Evolutionary conservation across 2,329 filamentous ascomycete species (phyloP).

Genomic region (Xylaria sp.): DNA sequence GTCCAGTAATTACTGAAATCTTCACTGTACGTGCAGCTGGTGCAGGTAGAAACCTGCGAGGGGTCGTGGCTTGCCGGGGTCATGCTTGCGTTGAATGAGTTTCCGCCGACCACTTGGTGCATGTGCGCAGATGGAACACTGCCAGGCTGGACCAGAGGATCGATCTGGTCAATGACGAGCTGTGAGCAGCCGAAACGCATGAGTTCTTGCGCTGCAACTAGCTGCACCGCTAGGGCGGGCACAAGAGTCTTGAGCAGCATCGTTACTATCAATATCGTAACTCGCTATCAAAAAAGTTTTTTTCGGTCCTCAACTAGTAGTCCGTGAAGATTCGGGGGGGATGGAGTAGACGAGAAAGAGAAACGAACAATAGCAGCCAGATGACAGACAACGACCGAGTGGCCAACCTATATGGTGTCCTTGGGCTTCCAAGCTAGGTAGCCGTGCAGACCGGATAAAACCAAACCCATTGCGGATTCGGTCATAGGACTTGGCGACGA

Average conservation of each 20-base stretch:
- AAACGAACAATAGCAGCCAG: constrained; percentile 17
- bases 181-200: constrained; percentile 52
- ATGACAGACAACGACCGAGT: constrained; percentile 16
- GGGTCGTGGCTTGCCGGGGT: constrained; percentile 43
- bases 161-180: constrained; percentile 50
- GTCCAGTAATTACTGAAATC: constrained; percentile 51
- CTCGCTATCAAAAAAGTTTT: constrained; percentile 15
- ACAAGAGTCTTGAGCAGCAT: constrained; percentile 48
- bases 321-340: constrained; percentile 19
- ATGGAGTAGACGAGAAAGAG: constrained; percentile 24
- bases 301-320: constrained; percentile 10
- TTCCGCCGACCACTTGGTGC: constrained; percentile 49
- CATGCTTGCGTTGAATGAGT: constrained; percentile 50
- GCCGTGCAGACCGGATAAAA: constrained; percentile 44
- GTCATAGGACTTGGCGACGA: constrained; percentile 38
- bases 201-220: constrained; percentile 49
- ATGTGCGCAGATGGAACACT: constrained; percentile 48
- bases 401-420: constrained; percentile 37
- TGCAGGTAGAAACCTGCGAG: constrained; percentile 44
- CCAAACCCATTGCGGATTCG: constrained; percentile 43
- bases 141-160: constrained; percentile 48
- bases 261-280: constrained; percentile 30
- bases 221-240: constrained; percentile 45
- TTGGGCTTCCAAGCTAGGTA: constrained; percentile 32
- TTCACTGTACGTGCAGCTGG: constrained; percentile 49